phyloP scores from a whole-genome alignment of 345 rosid genomes.

The Populus deltoides region DNA sequence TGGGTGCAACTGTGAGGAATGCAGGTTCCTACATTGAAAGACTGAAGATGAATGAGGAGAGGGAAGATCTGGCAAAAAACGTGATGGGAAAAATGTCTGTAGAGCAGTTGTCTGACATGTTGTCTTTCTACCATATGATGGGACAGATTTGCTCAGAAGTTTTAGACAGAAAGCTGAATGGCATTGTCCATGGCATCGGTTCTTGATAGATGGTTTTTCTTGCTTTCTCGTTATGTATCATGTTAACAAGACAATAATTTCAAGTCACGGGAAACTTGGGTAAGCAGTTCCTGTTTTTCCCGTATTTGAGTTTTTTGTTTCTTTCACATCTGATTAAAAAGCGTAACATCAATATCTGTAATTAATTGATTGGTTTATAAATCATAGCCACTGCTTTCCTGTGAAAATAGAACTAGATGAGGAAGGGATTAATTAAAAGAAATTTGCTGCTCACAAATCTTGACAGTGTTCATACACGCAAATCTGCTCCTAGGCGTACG shows the following conservation, averaged over 20 bases:
- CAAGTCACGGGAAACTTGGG: not conserved
- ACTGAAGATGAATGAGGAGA: slow-evolving; percentile 60
- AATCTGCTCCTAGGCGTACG: too few species aligned
- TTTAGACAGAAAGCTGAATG: slow-evolving; percentile 54
- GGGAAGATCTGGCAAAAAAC: slow-evolving; percentile 58
- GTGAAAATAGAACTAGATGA: too few species aligned
- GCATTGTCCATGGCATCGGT: slow-evolving; percentile 31
- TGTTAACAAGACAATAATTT: too few species aligned
- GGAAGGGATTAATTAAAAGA: too few species aligned
- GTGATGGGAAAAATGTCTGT: slow-evolving; percentile 69
- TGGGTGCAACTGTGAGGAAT: slow-evolving; percentile 92
- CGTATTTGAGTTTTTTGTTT: too few species aligned
- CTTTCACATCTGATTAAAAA: not conserved
- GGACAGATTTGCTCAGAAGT: slow-evolving; percentile 73
- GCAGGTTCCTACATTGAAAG: slow-evolving; percentile 57
- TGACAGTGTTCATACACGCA: too few species aligned
- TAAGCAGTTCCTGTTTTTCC: not conserved
- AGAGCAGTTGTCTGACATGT: slow-evolving; percentile 66
- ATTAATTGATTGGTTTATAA: too few species aligned
- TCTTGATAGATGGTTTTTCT: not conserved
- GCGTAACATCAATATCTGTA: too few species aligned
- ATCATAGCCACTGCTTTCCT: not conserved
- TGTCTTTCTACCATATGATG: slow-evolving; percentile 80
- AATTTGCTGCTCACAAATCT: too few species aligned
- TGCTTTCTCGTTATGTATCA: not conserved